phyloP scores from a whole-genome alignment of 768 basidiomycete species.

The Naganishia friedmannii region DNA sequence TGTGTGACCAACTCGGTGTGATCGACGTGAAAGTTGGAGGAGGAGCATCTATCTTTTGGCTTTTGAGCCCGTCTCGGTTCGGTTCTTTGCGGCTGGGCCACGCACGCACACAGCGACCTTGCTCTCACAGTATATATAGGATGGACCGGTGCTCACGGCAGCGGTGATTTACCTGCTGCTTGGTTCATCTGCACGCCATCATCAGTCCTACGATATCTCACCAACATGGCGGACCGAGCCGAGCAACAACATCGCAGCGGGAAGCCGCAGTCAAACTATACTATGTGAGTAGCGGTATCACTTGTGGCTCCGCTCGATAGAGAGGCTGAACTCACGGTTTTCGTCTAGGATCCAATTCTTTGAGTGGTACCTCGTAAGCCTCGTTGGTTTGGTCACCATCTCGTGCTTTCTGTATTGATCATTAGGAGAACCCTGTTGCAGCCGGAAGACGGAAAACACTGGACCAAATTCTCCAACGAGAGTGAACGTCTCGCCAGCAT shows the following conservation, averaged over 20 bases:
- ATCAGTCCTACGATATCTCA: not conserved
- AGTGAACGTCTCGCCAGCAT: slow-evolving; percentile 45
- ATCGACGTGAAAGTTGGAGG: not conserved
- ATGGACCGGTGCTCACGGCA: not conserved
- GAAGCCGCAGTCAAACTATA: slow-evolving; percentile 26
- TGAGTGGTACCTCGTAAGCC: slow-evolving; percentile 30
- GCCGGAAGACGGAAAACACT: slow-evolving; percentile 48
- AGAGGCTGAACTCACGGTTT: not conserved
- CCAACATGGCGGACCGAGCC: slow-evolving; percentile 24
- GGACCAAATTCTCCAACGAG: slow-evolving; percentile 48
- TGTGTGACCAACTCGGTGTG: too few relatives aligned
- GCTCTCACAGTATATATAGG: not conserved
- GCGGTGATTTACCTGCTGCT: not conserved
- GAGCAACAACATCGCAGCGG: slow-evolving; percentile 23
- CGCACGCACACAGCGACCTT: not conserved
- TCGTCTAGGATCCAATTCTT: slow-evolving; percentile 30
- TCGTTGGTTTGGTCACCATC: not conserved
- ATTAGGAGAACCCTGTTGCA: not conserved
- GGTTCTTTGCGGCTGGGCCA: not conserved
- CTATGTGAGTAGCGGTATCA: slow-evolving; percentile 17
- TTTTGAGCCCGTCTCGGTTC: not conserved
- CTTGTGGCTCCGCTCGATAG: too few relatives aligned
- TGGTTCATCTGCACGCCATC: not conserved
- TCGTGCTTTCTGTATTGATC: not conserved
- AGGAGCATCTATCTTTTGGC: not conserved